Evolutionary conservation across 441 rosid genomes (phyloP).

Genomic region (Pelargonium myrrhifolium): DNA sequence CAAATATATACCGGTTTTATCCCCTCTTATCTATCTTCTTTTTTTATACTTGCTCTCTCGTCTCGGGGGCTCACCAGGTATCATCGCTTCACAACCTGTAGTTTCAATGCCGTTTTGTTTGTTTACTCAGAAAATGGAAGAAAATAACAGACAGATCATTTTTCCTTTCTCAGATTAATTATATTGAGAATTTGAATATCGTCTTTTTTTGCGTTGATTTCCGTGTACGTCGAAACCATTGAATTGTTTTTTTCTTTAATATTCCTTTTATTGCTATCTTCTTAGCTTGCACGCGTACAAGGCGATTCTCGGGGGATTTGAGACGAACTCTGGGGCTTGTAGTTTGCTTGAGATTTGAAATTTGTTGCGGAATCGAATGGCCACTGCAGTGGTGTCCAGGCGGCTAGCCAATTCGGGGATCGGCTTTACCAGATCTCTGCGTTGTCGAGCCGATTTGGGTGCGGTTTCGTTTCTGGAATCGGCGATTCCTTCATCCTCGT

Average conservation of each 20-base stretch:
- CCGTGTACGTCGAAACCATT: too few species aligned
- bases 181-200: background rate
- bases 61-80: background rate
- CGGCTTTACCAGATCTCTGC: conserved; percentile 26
- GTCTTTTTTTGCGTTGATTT: too few species aligned
- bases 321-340: background rate
- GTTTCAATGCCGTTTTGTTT: background rate
- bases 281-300: background rate
- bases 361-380: conserved; percentile 28
- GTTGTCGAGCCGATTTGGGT: conserved; percentile 27
- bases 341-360: background rate
- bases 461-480: conserved; percentile 12
- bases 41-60: background rate
- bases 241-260: too few species aligned
- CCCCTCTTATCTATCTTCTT: background rate
- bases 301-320: background rate
- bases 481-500: conserved; percentile 13
- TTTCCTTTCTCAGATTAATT: background rate
- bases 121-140: background rate
- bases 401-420: conserved; percentile 28
- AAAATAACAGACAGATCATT: background rate
- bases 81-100: background rate
- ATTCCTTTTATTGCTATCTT: background rate
- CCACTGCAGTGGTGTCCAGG: conserved; percentile 40
- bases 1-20: background rate